Conservation (phyloP, 345 rosid species). For the Theobroma cacao region DNA sequence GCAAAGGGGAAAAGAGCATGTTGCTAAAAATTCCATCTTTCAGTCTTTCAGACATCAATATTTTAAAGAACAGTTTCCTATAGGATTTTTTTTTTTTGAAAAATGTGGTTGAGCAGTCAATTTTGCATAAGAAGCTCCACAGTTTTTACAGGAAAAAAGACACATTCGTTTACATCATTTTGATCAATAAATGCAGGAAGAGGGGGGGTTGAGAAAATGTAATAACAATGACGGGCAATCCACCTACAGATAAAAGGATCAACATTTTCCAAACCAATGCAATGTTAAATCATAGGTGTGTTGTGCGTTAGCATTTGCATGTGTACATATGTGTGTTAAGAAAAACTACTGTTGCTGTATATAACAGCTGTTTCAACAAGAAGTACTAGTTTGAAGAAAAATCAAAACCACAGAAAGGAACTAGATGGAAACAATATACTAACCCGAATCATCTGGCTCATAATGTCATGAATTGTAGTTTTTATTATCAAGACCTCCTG, state of each 20-base stretch:
- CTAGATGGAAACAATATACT: slow-evolving; percentile 19
- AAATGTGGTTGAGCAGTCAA: neutral
- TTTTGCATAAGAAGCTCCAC: neutral
- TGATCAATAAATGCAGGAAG: too few relatives aligned
- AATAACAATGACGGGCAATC: neutral
- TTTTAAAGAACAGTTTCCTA: neutral
- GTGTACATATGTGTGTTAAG: neutral
- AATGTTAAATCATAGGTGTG: neutral
- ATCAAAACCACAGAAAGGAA: slow-evolving; percentile 9
- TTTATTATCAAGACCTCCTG: slow-evolving; percentile 76
- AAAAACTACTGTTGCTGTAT: neutral
- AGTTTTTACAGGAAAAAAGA: neutral
- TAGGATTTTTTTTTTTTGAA: neutral
- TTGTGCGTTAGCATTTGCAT: too few relatives aligned
- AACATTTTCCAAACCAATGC: neutral
- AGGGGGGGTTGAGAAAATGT: too few relatives aligned
- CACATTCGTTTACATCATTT: neutral
- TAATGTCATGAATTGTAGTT: slow-evolving; percentile 94
- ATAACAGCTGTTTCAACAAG: neutral
- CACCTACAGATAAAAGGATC: neutral
- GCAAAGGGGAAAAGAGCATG: neutral
- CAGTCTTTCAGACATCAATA: neutral
- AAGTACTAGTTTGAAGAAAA: neutral
- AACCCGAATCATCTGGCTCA: slow-evolving; percentile 95
- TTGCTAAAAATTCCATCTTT: neutral